These are phyloP conservation scores for Podaxis rugospora DNA, from an alignment of 768 basidiomycete species.

Conservation along the genomic window DNA sequence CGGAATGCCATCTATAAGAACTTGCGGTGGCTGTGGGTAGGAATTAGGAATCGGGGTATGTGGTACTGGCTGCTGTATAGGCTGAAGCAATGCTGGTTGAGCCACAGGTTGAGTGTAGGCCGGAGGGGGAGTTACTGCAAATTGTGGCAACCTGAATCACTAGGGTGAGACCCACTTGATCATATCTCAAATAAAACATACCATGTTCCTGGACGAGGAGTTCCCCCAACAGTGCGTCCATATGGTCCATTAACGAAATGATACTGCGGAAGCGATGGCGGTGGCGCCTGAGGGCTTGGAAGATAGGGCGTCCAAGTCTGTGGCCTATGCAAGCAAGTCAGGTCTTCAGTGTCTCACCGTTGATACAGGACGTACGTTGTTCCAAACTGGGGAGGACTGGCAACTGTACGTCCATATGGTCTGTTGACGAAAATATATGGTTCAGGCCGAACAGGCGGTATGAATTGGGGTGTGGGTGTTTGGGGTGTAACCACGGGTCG, in stretches of 20 bases:
- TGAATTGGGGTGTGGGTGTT: neutral
- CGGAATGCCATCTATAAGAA: neutral
- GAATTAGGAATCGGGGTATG: too few relatives aligned
- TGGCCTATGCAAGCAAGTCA: neutral
- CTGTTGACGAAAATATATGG: neutral
- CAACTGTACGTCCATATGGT: neutral
- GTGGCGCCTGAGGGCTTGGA: neutral
- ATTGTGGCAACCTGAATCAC: neutral
- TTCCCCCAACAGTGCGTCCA: neutral
- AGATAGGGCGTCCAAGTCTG: neutral
- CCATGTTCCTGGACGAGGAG: neutral
- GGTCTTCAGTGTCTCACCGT: neutral
- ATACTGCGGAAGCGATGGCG: neutral
- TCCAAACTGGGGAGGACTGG: neutral
- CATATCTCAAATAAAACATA: neutral
- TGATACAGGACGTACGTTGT: neutral
- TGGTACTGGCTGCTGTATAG: too few relatives aligned
- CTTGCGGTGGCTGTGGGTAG: neutral
- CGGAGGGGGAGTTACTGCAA: too few relatives aligned
- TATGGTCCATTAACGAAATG: neutral
- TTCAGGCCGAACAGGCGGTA: neutral
- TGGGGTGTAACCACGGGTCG: neutral
- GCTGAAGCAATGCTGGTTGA: too few relatives aligned
- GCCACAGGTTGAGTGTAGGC: too few relatives aligned
- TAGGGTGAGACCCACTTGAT: neutral